Evolutionary conservation across 768 basidiomycete species (phyloP).

Genomic region (Lactarius deliciosus): DNA sequence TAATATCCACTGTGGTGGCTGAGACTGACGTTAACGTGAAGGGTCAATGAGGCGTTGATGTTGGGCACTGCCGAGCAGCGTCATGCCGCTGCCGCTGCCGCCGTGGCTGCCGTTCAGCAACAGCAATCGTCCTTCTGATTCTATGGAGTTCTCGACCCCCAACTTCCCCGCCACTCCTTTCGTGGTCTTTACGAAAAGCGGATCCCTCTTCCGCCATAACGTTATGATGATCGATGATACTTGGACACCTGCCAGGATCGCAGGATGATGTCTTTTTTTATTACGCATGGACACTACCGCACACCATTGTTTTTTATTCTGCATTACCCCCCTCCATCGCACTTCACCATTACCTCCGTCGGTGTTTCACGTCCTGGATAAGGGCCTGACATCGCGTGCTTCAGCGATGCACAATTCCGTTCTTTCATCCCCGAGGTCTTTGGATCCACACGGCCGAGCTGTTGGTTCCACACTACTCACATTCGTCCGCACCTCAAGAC

Average conservation of each 20-base stretch:
- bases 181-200: slow-evolving; percentile 32
- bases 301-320: slow-evolving; percentile 24
- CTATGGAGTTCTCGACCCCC: slow-evolving; percentile 19
- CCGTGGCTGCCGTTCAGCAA: slow-evolving; percentile 48
- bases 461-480: slow-evolving; percentile 11
- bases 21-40: slow-evolving; percentile 31
- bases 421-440: slow-evolving; percentile 21
- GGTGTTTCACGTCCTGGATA: slow-evolving; percentile 24
- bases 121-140: slow-evolving; percentile 49
- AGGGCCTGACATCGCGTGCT: slow-evolving; percentile 27
- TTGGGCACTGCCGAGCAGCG: slow-evolving; percentile 76
- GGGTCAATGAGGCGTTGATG: slow-evolving; percentile 88
- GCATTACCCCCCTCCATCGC: slow-evolving; percentile 15
- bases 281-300: slow-evolving; percentile 30
- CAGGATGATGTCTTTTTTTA: slow-evolving; percentile 27
- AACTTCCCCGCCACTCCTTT: slow-evolving; percentile 2
- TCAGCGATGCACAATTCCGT: slow-evolving; percentile 30
- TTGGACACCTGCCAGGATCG: slow-evolving; percentile 30
- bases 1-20: background rate
- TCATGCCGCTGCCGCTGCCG: slow-evolving; percentile 57
- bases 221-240: slow-evolving; percentile 31
- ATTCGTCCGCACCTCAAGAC: slow-evolving; percentile 23
- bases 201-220: slow-evolving; percentile 22
- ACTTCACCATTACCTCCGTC: slow-evolving; percentile 14
- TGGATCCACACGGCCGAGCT: slow-evolving; percentile 28